Conservation (phyloP, 2,329 filamentous ascomycete genomes). For the Parastagonospora avenae region DNA sequence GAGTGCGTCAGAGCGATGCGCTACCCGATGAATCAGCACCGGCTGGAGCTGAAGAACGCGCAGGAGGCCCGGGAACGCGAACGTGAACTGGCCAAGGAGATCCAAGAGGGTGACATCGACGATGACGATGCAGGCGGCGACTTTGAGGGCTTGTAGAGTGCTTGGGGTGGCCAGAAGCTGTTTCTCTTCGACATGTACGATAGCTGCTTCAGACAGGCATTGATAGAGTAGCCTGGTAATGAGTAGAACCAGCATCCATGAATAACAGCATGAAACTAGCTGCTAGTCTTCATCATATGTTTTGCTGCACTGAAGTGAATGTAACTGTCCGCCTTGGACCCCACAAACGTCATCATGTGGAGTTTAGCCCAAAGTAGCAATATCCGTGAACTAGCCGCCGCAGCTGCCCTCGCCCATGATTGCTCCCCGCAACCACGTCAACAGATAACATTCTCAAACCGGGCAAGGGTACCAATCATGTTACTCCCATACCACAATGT, state of each 20-base stretch:
- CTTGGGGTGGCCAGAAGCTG: not conserved
- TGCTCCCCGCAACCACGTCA: conserved; percentile 14
- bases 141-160: conserved; percentile 85
- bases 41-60: conserved; percentile 94
- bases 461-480: conserved; percentile 23
- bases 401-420: conserved; percentile 20
- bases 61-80: conserved; percentile 97
- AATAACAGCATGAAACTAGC: not conserved
- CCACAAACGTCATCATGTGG: conserved; percentile 8
- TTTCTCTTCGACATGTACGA: conserved; percentile 15
- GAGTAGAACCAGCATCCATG: conserved; percentile 10
- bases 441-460: conserved; percentile 5
- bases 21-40: conserved; percentile 99
- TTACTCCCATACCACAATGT: conserved; percentile 28
- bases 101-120: conserved; percentile 95
- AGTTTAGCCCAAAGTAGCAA: conserved; percentile 28
- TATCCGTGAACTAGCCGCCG: conserved; percentile 33
- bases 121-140: conserved; percentile 95
- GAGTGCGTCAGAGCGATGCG: conserved; percentile 99
- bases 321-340: not conserved
- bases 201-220: conserved; percentile 25
- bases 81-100: conserved; percentile 97
- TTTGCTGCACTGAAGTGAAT: not conserved
- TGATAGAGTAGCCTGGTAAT: conserved; percentile 26
- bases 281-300: not conserved